Conservation (phyloP, 202 grass and related monocot species). For the Digitaria exilis region DNA sequence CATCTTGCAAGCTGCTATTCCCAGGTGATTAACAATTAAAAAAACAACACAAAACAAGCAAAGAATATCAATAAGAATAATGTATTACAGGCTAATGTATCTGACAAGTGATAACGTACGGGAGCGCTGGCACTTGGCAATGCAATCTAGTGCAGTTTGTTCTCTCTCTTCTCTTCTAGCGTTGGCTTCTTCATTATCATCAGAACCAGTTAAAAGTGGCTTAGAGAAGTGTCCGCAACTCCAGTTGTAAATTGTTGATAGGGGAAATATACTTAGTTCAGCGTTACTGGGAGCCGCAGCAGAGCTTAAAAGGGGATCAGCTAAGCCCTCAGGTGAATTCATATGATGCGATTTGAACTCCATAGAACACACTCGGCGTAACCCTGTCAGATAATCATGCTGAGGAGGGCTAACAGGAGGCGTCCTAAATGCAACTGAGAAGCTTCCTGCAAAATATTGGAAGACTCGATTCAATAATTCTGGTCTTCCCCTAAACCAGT, state of each 20-base stretch:
- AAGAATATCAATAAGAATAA: constrained; percentile 33
- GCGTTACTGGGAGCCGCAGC: constrained; percentile 53
- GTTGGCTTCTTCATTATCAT: constrained; percentile 76
- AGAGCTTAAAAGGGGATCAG: constrained; percentile 72
- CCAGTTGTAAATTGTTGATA: constrained; percentile 94
- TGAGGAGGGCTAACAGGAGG: constrained; percentile 97
- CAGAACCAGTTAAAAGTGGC: constrained; percentile 67
- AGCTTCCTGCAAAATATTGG: constrained; percentile 61
- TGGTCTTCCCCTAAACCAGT: not conserved
- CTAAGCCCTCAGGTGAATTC: constrained; percentile 86
- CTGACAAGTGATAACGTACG: constrained; percentile 70
- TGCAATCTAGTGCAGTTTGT: constrained; percentile 62
- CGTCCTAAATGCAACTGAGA: constrained; percentile 82
- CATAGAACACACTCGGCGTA: constrained; percentile 91
- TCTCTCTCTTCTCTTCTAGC: constrained; percentile 91
- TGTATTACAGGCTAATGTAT: constrained; percentile 25
- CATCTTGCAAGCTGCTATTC: constrained; percentile 78
- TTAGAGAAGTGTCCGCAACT: constrained; percentile 97
- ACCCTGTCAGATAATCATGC: constrained; percentile 80
- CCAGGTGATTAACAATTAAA: constrained; percentile 23
- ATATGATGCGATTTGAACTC: constrained; percentile 82
- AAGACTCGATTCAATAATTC: constrained; percentile 21
- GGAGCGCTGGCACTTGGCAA: constrained; percentile 82
- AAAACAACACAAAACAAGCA: constrained; percentile 37
- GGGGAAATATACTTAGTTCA: constrained; percentile 59